Base-by-base conservation (phyloP, 768 basidiomycete species). In the Harrya chromipes region DNA sequence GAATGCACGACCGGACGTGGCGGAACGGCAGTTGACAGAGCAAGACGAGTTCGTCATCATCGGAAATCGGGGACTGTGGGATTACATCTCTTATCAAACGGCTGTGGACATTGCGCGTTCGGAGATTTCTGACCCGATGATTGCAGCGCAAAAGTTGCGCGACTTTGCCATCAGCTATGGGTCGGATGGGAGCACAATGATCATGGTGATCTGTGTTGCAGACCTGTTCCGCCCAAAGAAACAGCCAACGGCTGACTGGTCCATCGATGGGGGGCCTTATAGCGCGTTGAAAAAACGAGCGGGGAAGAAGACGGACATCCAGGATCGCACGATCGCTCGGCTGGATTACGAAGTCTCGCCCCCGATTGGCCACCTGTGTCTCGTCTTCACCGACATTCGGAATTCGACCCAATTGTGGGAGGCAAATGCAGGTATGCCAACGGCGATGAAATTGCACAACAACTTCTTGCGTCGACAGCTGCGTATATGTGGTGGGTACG, bases 341-440 rank as follows among this genome's bases (percentile, higher is more conserved):
- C 73, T 97, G 24, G 83, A 82, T 38, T 77, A 77, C 29, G 94
- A 94, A 62, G 86, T 97, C 42, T 75, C 84, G 2, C 81, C 97
- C 0, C 97, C 97, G 0, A 78, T 71, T 4, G 97, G 95, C 0
- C 86, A 90, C 60, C 72, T 99, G 40, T 90, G 94, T 16, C 78
- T 99, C 46, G 95, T 94, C 27, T 99, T 99, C 72, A 99, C 95
- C 16, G 97, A 98, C 71, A 97, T 99, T 57, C 83, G 89, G 27
- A 97, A 97, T 60, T 98, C 97, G 49, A 98, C 97, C 0, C 86
- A 89, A 53, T 73, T 98, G 0, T 99, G 95, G 95, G 97, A 99
- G 60, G 84, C 82, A 36, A 97, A 97, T 60, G 82, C 87, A 0
- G 94, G 94, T 4, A 99, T 98, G 94, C 83, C 87, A 19, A 87